A percentile compares a stretch with the other conserved stretches of the same genome.
phyloP scores from a whole-genome alignment of 345 rosid genomes.

The Microcos paniculata region DNA sequence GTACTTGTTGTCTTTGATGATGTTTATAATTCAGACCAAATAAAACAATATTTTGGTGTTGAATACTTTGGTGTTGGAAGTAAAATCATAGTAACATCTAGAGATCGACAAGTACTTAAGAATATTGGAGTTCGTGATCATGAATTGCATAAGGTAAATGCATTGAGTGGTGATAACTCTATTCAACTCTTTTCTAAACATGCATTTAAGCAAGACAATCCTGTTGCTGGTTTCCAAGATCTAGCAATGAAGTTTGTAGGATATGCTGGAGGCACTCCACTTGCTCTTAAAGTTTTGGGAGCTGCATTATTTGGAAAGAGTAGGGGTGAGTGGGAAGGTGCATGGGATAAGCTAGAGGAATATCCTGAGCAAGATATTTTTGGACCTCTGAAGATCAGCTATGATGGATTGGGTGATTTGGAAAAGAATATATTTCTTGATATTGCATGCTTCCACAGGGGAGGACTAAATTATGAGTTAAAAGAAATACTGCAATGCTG shows the following conservation, averaged over 20 bases:
- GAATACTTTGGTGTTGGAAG: neutral
- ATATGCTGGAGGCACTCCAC: neutral
- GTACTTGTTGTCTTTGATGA: neutral
- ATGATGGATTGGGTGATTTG: neutral
- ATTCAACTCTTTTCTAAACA: conserved; percentile 13
- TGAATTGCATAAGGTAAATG: rapidly evolving
- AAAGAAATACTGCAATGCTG: conserved; percentile 15
- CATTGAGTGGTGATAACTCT: neutral
- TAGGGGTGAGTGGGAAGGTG: neutral
- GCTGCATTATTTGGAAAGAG: neutral
- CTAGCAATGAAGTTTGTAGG: neutral
- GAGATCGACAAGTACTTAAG: neutral
- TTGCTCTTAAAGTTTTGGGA: neutral
- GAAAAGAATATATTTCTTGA: conserved; percentile 35
- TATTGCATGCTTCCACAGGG: conserved; percentile 43
- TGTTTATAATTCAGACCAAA: neutral
- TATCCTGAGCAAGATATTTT: neutral
- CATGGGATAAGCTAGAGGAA: neutral
- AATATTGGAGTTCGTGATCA: neutral
- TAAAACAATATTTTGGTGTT: neutral
- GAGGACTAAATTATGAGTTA: conserved; percentile 14
- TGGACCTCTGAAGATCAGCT: neutral
- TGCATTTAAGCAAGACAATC: neutral
- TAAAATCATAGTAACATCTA: neutral
- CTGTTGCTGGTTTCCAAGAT: conserved; percentile 1